Conservation (phyloP, 2,329 filamentous ascomycete genomes). For the Thielaviopsis punctulata region DNA sequence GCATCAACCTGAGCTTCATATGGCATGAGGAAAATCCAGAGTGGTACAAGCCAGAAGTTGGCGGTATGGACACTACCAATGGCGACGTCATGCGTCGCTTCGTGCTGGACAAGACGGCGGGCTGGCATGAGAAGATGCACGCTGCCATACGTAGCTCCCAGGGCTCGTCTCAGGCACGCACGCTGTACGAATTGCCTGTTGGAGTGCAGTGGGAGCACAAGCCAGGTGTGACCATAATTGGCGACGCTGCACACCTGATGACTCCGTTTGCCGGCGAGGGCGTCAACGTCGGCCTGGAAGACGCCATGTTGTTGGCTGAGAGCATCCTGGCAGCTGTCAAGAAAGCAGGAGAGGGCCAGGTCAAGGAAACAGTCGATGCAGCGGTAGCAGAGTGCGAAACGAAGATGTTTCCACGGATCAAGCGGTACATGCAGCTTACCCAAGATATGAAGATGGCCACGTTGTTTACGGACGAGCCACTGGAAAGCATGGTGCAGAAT, state of each 20-base stretch:
- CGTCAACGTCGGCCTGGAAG: slow-evolving; percentile 39
- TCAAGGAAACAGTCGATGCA: slow-evolving; percentile 18
- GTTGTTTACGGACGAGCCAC: slow-evolving; percentile 30
- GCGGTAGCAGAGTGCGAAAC: slow-evolving; percentile 21
- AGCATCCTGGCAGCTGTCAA: slow-evolving; percentile 21
- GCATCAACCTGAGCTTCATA: slow-evolving; percentile 24
- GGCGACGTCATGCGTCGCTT: slow-evolving; percentile 22
- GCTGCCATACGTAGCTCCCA: slow-evolving; percentile 22
- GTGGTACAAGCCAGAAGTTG: slow-evolving; percentile 22
- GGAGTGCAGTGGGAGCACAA: slow-evolving; percentile 30
- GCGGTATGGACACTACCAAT: slow-evolving; percentile 26
- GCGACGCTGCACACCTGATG: slow-evolving; percentile 45
- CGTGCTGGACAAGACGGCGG: slow-evolving; percentile 22
- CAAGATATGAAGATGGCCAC: slow-evolving; percentile 29
- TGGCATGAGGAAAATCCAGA: slow-evolving; percentile 23
- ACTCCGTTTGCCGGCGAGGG: slow-evolving; percentile 40
- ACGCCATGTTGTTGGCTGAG: slow-evolving; percentile 31
- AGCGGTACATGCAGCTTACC: slow-evolving; percentile 18
- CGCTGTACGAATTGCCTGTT: slow-evolving; percentile 36
- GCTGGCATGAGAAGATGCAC: slow-evolving; percentile 26
- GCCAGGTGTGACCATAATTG: slow-evolving; percentile 34
- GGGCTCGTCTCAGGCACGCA: slow-evolving; percentile 17
- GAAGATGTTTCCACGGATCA: slow-evolving; percentile 22
- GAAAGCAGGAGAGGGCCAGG: slow-evolving; percentile 7
- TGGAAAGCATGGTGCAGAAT: neutral